Percentiles rank a stretch among this genome's conserved stretches.
Evolutionary conservation across 805 yeast species (phyloP).

Genomic region (Clavispora santaluciae): DNA sequence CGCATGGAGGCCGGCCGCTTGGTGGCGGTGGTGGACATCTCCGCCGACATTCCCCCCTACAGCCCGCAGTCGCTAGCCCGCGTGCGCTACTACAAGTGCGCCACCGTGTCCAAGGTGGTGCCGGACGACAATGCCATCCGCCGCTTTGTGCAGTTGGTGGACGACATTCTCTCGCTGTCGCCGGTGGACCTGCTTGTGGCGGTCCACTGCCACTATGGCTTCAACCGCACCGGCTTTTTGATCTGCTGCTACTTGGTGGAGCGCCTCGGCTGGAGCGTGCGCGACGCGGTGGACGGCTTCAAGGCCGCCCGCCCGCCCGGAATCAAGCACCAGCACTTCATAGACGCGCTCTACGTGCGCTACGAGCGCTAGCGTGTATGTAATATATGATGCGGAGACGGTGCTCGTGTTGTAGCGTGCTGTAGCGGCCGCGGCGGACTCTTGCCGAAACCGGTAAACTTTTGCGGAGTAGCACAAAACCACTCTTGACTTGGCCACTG

Average conservation of each 20-base stretch:
- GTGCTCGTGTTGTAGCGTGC: too few species aligned
- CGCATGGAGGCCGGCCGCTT: conserved; percentile 32
- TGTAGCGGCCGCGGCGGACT: too few species aligned
- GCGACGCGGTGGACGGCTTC: conserved; percentile 60
- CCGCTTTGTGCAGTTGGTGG: conserved; percentile 50
- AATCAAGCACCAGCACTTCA: conserved; percentile 71
- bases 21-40: conserved; percentile 61
- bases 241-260: conserved; percentile 67
- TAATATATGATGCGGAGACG: neutral
- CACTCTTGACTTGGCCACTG: too few species aligned
- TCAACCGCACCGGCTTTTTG: conserved; percentile 72
- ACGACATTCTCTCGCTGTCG: conserved; percentile 32
- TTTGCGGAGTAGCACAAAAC: too few species aligned
- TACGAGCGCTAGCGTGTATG: conserved; percentile 48
- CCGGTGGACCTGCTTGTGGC: conserved; percentile 41
- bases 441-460: too few species aligned
- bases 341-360: conserved; percentile 65
- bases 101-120: conserved; percentile 73
- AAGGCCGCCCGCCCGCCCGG: conserved; percentile 60
- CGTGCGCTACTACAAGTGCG: conserved; percentile 62
- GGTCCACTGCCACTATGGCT: conserved; percentile 80
- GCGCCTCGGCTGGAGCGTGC: conserved; percentile 51
- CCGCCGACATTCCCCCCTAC: conserved; percentile 67
- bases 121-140: conserved; percentile 60
- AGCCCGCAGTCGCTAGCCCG: conserved; percentile 51